Evolutionary conservation across 148 eudicot genomes (phyloP).

Genomic region (Rhododendron ferrugineum): DNA sequence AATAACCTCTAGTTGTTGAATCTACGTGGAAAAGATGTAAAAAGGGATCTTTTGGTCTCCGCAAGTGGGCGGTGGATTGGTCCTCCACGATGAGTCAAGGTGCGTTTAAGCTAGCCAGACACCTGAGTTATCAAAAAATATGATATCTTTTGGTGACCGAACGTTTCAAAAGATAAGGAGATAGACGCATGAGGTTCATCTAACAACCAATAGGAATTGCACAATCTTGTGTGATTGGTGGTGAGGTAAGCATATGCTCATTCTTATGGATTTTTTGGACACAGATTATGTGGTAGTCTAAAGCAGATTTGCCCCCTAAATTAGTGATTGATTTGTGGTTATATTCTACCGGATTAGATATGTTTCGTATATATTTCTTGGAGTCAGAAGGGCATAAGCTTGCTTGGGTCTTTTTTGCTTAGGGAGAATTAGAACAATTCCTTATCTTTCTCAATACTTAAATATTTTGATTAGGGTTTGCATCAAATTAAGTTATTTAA

Average conservation of each 20-base stretch:
- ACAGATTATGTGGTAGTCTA: not conserved
- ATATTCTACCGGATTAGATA: not conserved
- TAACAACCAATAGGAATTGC: slow-evolving; percentile 13
- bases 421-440: not conserved
- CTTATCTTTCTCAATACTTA: not conserved
- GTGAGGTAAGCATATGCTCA: slow-evolving; percentile 3
- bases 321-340: not conserved
- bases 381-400: not conserved
- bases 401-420: not conserved
- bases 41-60: not conserved
- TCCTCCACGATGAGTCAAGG: not conserved
- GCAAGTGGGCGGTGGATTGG: not conserved
- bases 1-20: slow-evolving; percentile 2
- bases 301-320: not conserved
- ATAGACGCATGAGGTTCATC: slow-evolving; percentile 15
- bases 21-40: not conserved
- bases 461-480: not conserved
- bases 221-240: not conserved
- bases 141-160: slow-evolving; percentile 9
- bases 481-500: too few relatives aligned
- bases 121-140: too few relatives aligned
- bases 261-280: not conserved
- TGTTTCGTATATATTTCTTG: not conserved
- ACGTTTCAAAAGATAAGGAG: slow-evolving; percentile 27
- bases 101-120: not conserved